Evolutionary conservation across 257 asterid species (phyloP).

Genomic region (Penstemon barbatus): DNA sequence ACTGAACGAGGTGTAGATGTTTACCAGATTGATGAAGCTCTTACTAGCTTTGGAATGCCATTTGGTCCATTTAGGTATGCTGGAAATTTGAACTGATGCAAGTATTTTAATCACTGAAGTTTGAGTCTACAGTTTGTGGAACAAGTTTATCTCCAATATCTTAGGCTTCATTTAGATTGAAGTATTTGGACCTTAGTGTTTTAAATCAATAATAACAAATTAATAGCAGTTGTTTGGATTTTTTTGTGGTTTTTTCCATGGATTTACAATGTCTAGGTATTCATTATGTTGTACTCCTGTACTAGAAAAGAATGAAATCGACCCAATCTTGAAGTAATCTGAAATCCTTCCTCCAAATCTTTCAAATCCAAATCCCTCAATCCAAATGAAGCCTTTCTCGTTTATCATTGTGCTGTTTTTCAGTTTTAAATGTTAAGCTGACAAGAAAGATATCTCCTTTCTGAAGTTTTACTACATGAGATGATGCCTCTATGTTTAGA

Average conservation of each 20-base stretch:
- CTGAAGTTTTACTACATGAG: constrained; percentile 9
- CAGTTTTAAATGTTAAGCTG: background rate
- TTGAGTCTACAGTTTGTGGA: constrained; percentile 4
- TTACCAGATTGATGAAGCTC: constrained; percentile 46
- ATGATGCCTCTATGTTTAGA: background rate
- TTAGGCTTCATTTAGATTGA: background rate
- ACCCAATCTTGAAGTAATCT: no score
- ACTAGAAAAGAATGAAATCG: no score
- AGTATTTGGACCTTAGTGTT: background rate
- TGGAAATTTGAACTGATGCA: constrained; percentile 6
- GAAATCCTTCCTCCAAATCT: no score
- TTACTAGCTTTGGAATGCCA: constrained; percentile 54
- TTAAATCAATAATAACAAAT: no score
- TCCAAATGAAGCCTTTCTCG: background rate
- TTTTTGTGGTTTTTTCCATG: no score
- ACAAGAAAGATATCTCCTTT: background rate
- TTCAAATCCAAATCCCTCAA: no score
- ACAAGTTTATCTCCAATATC: constrained; percentile 4
- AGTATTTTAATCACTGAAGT: background rate
- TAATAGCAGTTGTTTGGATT: no score
- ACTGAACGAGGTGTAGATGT: constrained; percentile 49
- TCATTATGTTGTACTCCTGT: no score
- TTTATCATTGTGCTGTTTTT: background rate
- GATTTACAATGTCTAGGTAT: no score
- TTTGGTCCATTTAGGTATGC: constrained; percentile 59